Conservation (phyloP, 2,329 filamentous ascomycete genomes). For the Beauveria scarabaeidicola region DNA sequence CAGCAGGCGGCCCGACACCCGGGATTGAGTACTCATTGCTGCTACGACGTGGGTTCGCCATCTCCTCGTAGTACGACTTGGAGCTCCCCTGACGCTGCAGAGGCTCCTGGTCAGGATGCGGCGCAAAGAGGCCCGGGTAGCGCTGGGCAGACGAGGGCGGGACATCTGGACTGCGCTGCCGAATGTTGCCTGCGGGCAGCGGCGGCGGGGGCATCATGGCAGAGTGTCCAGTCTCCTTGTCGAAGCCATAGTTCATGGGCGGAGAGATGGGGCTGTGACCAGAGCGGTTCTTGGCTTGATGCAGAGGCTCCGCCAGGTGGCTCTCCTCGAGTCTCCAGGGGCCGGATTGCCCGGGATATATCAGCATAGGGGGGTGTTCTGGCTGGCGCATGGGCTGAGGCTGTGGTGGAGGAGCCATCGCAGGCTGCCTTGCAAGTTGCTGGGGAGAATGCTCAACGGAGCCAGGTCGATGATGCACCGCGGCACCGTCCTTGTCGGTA, state of each 20-base stretch:
- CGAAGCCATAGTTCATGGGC: constrained; percentile 30
- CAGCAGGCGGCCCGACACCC: constrained; percentile 26
- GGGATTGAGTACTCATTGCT: constrained; percentile 30
- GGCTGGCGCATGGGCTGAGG: not conserved
- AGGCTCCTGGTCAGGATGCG: constrained; percentile 13
- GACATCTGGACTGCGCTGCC: constrained; percentile 26
- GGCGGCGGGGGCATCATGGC: constrained; percentile 12
- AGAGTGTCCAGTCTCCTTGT: constrained; percentile 41
- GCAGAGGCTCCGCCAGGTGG: constrained; percentile 42
- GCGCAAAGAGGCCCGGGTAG: constrained; percentile 39
- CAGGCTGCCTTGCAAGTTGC: not conserved
- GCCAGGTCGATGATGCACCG: not conserved
- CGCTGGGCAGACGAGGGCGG: constrained; percentile 44
- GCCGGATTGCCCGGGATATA: constrained; percentile 24
- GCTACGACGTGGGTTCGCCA: constrained; percentile 31
- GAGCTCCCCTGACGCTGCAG: not conserved
- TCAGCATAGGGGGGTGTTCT: constrained; percentile 12
- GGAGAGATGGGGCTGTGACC: constrained; percentile 22
- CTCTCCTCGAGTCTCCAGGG: constrained; percentile 49
- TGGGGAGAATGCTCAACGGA: not conserved
- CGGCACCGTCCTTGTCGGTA: not conserved
- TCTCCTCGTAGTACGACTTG: constrained; percentile 18
- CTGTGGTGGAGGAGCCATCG: not conserved
- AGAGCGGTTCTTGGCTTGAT: constrained; percentile 26
- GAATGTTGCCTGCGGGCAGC: constrained; percentile 10